Evolutionary conservation across 2,329 filamentous ascomycete species (phyloP).

Genomic region (Dactylellina sp.): DNA sequence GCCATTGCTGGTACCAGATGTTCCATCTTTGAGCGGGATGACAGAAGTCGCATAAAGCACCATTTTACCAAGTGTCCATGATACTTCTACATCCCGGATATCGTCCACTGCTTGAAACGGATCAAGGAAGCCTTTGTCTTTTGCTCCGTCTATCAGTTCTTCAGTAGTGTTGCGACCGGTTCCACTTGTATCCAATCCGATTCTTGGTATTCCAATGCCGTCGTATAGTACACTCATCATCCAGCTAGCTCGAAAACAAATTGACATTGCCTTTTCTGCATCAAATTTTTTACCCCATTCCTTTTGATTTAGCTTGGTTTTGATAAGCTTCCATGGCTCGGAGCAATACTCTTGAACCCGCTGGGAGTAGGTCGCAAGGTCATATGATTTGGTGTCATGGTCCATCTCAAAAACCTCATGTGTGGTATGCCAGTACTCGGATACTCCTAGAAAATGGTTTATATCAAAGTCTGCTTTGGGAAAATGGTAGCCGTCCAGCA

Average conservation of each 20-base stretch:
- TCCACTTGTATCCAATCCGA: slow-evolving; percentile 77
- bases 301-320: slow-evolving; percentile 72
- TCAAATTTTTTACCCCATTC: slow-evolving; percentile 82
- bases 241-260: slow-evolving; percentile 99
- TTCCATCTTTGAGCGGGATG: slow-evolving; percentile 70
- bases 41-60: slow-evolving; percentile 93
- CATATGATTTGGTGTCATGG: slow-evolving; percentile 82
- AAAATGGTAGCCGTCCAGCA: slow-evolving; percentile 90
- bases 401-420: slow-evolving; percentile 88
- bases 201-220: slow-evolving; percentile 89
- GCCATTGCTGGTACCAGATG: slow-evolving; percentile 65
- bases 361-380: slow-evolving; percentile 88
- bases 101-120: slow-evolving; percentile 94
- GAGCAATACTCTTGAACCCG: slow-evolving; percentile 87
- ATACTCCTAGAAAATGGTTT: slow-evolving; percentile 97
- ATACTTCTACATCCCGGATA: slow-evolving; percentile 89
- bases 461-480: slow-evolving; percentile 96
- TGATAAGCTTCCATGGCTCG: slow-evolving; percentile 82
- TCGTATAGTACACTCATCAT: slow-evolving; percentile 96
- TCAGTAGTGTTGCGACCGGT: slow-evolving; percentile 77
- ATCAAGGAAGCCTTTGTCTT: slow-evolving; percentile 80
- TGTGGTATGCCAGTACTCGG: slow-evolving; percentile 98
- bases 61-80: slow-evolving; percentile 97
- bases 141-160: slow-evolving; percentile 74
- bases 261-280: slow-evolving; percentile 79